These are phyloP conservation scores for Apiospora malaysiana DNA, from an alignment of 2,329 filamentous ascomycete genomes.

Conservation along the genomic window DNA sequence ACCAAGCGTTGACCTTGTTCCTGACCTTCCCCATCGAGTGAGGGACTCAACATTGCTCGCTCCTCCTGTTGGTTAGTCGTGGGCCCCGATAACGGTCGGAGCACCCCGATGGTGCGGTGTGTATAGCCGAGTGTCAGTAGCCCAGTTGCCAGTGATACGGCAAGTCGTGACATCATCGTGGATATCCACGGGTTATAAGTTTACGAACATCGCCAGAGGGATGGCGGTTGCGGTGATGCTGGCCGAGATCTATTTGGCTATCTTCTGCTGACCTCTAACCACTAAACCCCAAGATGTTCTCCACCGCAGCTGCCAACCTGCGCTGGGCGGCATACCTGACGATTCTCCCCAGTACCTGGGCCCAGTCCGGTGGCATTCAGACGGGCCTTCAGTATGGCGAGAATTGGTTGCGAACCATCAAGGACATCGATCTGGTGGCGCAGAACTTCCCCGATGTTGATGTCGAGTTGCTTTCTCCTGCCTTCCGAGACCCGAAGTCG, in stretches of 20 bases:
- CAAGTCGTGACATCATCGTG: background rate
- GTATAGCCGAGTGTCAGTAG: background rate
- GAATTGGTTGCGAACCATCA: conserved; percentile 34
- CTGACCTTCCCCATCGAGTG: background rate
- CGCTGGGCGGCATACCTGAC: background rate
- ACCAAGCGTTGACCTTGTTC: background rate
- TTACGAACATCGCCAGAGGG: too few relatives aligned
- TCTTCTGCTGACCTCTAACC: background rate
- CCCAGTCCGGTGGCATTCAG: conserved; percentile 22
- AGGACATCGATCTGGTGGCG: conserved; percentile 37
- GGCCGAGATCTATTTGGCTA: background rate
- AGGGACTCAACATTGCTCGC: too few relatives aligned
- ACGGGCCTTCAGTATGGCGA: conserved; percentile 31
- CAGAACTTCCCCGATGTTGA: conserved; percentile 39
- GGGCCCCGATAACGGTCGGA: background rate
- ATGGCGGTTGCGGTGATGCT: background rate
- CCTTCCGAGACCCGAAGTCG: conserved; percentile 35
- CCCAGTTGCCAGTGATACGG: too few relatives aligned
- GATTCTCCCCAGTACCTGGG: background rate
- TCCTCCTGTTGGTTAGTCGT: background rate
- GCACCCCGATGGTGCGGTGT: background rate
- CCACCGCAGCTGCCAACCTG: background rate
- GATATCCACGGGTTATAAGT: background rate
- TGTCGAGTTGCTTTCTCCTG: conserved; percentile 37
- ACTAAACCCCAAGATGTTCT: background rate